These are phyloP conservation scores for Melampsora americana DNA, from an alignment of 1,284 basidiomycete genomes.

Conservation along the genomic window DNA sequence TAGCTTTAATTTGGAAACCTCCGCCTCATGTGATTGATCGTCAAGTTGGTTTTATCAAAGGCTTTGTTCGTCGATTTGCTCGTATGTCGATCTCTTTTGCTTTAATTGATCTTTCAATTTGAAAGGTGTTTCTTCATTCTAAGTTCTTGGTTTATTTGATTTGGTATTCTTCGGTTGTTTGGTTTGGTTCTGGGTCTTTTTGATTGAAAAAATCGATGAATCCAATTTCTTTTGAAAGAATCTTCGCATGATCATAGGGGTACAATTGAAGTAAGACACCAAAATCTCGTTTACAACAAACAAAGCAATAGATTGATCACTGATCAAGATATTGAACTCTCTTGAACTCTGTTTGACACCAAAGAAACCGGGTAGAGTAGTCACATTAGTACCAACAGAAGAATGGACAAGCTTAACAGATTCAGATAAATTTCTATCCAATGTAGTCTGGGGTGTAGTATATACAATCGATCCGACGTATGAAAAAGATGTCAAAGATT, in stretches of 20 bases:
- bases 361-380: conserved; percentile 34
- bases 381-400: conserved; percentile 25
- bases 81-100: conserved; percentile 8
- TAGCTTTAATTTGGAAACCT: conserved; percentile 41
- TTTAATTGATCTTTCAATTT: too few relatives aligned
- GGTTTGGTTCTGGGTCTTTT: not conserved
- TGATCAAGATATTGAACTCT: not conserved
- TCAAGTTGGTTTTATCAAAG: conserved; percentile 27
- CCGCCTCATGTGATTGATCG: conserved; percentile 26
- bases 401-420: conserved; percentile 23
- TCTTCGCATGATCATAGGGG: conserved; percentile 42
- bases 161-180: not conserved
- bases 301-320: not conserved
- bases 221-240: not conserved
- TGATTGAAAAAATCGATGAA: too few relatives aligned
- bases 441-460: conserved; percentile 26
- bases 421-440: conserved; percentile 2
- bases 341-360: not conserved
- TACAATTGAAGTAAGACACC: conserved; percentile 21
- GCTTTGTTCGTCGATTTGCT: conserved; percentile 33
- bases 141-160: not conserved
- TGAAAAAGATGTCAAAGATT: conserved; percentile 21
- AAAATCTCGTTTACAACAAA: not conserved
- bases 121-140: too few relatives aligned
- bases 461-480: conserved; percentile 33